These are phyloP conservation scores for Didymella arachidicola DNA, from an alignment of 2,329 filamentous ascomycete genomes.

Conservation along the genomic window DNA sequence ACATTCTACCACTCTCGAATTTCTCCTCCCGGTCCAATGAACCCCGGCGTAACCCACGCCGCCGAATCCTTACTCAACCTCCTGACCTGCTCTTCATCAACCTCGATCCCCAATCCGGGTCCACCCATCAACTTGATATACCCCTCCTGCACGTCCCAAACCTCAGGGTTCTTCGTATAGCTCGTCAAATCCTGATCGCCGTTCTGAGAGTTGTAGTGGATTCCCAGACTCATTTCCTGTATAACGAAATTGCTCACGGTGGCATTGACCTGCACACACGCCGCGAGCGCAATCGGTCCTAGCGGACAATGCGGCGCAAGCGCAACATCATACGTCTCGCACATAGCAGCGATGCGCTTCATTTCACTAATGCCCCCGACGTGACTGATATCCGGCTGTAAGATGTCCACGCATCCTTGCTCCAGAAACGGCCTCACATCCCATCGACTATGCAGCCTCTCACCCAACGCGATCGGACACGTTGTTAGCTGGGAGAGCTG, in stretches of 20 bases:
- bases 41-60: constrained; percentile 72
- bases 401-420: constrained; percentile 70
- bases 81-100: constrained; percentile 72
- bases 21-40: constrained; percentile 71
- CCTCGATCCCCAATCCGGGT: constrained; percentile 72
- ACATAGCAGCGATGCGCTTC: constrained; percentile 72
- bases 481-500: constrained; percentile 65
- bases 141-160: constrained; percentile 72
- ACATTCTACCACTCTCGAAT: constrained; percentile 69
- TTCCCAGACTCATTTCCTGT: constrained; percentile 80
- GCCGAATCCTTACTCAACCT: constrained; percentile 65
- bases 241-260: constrained; percentile 70
- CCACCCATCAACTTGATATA: constrained; percentile 68
- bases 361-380: constrained; percentile 77
- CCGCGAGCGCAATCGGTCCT: constrained; percentile 76
- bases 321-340: constrained; percentile 76
- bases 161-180: constrained; percentile 69
- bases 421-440: constrained; percentile 77
- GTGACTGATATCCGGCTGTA: constrained; percentile 77
- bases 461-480: constrained; percentile 74
- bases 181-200: constrained; percentile 58
- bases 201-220: constrained; percentile 71
- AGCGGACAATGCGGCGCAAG: constrained; percentile 77
- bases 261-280: constrained; percentile 72
- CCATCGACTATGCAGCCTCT: constrained; percentile 75